These are phyloP conservation scores for Arabidopsis suecica DNA, from an alignment of 345 rosid species.

Conservation along the genomic window DNA sequence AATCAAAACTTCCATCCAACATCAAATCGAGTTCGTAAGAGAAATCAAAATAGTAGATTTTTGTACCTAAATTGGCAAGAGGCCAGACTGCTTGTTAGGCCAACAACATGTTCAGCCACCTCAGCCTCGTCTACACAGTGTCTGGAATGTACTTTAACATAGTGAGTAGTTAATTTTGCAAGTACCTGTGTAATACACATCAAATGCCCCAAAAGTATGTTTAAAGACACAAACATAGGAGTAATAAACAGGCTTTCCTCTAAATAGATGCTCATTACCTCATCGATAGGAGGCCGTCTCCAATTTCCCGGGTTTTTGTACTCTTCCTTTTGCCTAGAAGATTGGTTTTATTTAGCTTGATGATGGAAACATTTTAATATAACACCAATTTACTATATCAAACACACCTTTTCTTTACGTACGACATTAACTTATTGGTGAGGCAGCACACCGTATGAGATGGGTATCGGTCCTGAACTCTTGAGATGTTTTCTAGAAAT, in stretches of 20 bases:
- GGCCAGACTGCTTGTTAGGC: slow-evolving; percentile 84
- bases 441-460: slow-evolving; percentile 84
- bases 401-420: slow-evolving; percentile 74
- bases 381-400: slow-evolving; percentile 19
- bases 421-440: slow-evolving; percentile 81
- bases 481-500: slow-evolving; percentile 62
- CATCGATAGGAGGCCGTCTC: slow-evolving; percentile 86
- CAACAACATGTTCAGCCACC: slow-evolving; percentile 84
- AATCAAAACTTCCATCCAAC: slow-evolving; percentile 2
- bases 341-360: slow-evolving; percentile 35
- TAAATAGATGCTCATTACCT: slow-evolving; percentile 52
- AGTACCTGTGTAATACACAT: slow-evolving; percentile 58
- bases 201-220: neutral
- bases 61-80: slow-evolving; percentile 82
- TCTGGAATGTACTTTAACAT: slow-evolving; percentile 72
- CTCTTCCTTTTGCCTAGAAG: slow-evolving; percentile 74
- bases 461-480: slow-evolving; percentile 69
- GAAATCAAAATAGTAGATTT: neutral
- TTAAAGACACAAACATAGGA: neutral
- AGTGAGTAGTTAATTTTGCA: slow-evolving; percentile 79
- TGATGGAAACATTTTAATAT: neutral
- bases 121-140: slow-evolving; percentile 94
- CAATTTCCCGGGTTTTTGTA: slow-evolving; percentile 75
- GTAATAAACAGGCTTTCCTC: neutral
- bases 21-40: neutral